Conservation (phyloP, 306 rosid genomes). For the Vigna hirtella region DNA sequence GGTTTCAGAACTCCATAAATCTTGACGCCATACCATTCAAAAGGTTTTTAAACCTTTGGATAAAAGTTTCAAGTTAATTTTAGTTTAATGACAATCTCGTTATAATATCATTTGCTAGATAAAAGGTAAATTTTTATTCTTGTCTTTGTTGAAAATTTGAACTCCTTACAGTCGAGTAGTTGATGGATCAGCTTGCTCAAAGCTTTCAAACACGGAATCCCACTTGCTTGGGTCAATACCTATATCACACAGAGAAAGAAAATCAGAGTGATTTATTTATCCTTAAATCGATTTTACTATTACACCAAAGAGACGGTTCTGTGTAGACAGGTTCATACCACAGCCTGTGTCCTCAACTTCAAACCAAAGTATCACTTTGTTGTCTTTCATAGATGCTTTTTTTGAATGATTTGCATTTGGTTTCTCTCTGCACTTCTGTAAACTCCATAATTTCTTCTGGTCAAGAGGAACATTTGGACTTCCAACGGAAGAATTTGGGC, state of each 20-base stretch:
- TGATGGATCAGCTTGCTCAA: conserved; percentile 99
- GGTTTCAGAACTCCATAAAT: conserved; percentile 26
- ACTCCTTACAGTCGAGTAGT: conserved; percentile 89
- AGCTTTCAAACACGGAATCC: conserved; percentile 99
- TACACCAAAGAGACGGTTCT: conserved; percentile 21
- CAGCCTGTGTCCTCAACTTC: conserved; percentile 97
- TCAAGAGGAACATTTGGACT: conserved; percentile 53
- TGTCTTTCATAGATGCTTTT: conserved; percentile 65
- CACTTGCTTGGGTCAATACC: conserved; percentile 97
- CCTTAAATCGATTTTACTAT: conserved; percentile 19
- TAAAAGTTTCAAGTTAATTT: conserved; percentile 16
- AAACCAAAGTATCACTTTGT: conserved; percentile 84
- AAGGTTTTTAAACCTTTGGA: conserved; percentile 30
- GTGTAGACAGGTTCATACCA: conserved; percentile 62
- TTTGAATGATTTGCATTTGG: conserved; percentile 63
- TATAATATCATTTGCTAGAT: conserved; percentile 21
- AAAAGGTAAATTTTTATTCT: not conserved
- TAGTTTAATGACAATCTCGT: conserved; percentile 23
- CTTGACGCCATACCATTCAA: conserved; percentile 25
- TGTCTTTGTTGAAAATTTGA: conserved; percentile 15
- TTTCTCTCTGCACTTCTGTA: conserved; percentile 69
- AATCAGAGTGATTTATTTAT: conserved; percentile 1
- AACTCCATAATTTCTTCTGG: conserved; percentile 62
- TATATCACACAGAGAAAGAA: conserved; percentile 37
- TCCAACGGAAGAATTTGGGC: conserved; percentile 49